Percentiles rank a stretch among this genome's conserved stretches.
Evolutionary conservation across 225 moss, liverwort and hornwort genomes (phyloP).

Genomic region (Physcomitrellopsis africana): DNA sequence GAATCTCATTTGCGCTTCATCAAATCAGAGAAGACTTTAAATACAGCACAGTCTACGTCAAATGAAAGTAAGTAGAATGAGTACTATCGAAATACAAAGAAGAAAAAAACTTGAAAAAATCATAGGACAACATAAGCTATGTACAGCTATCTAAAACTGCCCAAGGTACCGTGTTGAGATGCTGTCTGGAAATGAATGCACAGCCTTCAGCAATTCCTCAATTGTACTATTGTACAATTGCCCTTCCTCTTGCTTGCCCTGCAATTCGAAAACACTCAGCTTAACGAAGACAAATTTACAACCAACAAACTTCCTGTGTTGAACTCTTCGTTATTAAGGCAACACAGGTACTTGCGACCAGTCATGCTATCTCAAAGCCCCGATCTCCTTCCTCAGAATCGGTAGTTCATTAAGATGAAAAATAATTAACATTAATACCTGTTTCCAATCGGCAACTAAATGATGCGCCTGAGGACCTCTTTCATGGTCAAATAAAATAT

Average conservation of each 20-base stretch:
- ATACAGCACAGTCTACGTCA: constrained; percentile 5
- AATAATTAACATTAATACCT: constrained; percentile 52
- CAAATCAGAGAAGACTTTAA: constrained; percentile 12
- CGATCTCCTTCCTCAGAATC: constrained; percentile 17
- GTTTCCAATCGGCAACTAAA: constrained; percentile 71
- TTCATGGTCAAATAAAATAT: constrained; percentile 63
- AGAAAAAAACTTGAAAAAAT: constrained; percentile 20
- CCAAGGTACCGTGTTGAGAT: constrained; percentile 63
- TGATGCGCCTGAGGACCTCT: constrained; percentile 68
- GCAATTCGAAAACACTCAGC: constrained; percentile 29
- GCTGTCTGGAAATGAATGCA: constrained; percentile 91
- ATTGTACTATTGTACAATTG: constrained; percentile 40
- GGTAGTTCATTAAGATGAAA: constrained; percentile 11
- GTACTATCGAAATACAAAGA: not conserved
- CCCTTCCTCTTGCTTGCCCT: constrained; percentile 51
- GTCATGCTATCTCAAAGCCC: constrained; percentile 16
- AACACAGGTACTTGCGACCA: constrained; percentile 14
- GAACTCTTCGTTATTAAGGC: constrained; percentile 11
- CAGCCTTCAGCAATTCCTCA: constrained; percentile 65
- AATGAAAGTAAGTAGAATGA: not conserved
- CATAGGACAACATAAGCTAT: constrained; percentile 1
- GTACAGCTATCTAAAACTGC: constrained; percentile 14
- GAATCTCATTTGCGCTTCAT: constrained; percentile 15
- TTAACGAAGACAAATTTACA: constrained; percentile 28
- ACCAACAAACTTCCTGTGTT: not conserved